A percentile compares a stretch with the other conserved stretches of the same genome.
Evolutionary conservation across 208 protist genomes (phyloP).

Genomic region (Porcisia deanei): DNA sequence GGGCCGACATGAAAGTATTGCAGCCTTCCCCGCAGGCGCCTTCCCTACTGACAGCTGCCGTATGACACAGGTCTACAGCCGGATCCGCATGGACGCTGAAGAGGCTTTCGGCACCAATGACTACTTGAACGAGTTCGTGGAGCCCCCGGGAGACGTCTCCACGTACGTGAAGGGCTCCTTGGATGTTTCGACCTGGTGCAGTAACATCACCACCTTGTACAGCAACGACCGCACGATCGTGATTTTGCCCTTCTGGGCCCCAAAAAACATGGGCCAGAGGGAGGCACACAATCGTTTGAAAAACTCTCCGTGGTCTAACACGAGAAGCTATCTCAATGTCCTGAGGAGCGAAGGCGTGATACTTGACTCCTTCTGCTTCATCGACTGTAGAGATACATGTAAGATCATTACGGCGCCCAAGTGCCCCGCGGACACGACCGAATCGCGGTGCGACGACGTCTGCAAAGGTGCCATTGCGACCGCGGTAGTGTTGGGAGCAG

Average conservation of each 20-base stretch:
- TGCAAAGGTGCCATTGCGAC: slow-evolving; percentile 71
- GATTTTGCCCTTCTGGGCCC: slow-evolving; percentile 51
- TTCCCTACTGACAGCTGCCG: slow-evolving; percentile 47
- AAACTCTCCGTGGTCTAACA: slow-evolving; percentile 39
- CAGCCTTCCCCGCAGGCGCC: slow-evolving; percentile 37
- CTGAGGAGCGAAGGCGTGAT: slow-evolving; percentile 5
- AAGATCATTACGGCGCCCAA: slow-evolving; percentile 16
- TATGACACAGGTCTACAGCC: slow-evolving; percentile 53
- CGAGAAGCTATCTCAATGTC: slow-evolving; percentile 37
- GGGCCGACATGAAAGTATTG: slow-evolving; percentile 15
- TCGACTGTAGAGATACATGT: slow-evolving; percentile 36
- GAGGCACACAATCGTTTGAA: slow-evolving; percentile 28
- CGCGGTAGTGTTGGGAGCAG: slow-evolving; percentile 42
- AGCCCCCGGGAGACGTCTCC: slow-evolving; percentile 18
- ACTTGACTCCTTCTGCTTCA: slow-evolving; percentile 46
- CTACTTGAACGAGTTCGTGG: slow-evolving; percentile 48
- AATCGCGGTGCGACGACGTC: slow-evolving; percentile 49
- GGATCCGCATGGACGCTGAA: slow-evolving; percentile 41
- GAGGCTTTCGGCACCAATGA: slow-evolving; percentile 45
- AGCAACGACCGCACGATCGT: slow-evolving; percentile 49
- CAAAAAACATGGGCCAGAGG: background rate
- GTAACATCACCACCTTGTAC: slow-evolving; percentile 27
- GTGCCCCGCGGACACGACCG: background rate
- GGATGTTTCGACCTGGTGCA: slow-evolving; percentile 57
- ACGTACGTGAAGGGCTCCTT: slow-evolving; percentile 26